Conservation (phyloP, 1,284 basidiomycete genomes). For the Cystobasidiaceae sp. region DNA sequence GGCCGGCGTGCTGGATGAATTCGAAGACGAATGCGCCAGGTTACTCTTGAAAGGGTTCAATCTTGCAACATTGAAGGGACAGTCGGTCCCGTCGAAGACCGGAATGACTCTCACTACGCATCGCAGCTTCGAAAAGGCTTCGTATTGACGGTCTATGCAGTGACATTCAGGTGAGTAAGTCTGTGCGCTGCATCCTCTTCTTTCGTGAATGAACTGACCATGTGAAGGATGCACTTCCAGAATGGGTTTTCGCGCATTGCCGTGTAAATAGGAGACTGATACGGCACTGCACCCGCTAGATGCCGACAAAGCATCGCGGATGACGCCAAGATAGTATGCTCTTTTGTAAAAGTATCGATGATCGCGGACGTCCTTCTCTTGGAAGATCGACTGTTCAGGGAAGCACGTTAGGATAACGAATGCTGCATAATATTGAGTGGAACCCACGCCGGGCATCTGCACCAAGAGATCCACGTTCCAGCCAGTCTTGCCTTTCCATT, state of each 20-base stretch:
- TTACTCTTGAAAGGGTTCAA: conserved; percentile 65
- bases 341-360: conserved; percentile 88
- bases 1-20: not conserved
- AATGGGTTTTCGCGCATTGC: conserved; percentile 64
- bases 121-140: conserved; percentile 9
- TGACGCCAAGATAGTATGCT: conserved; percentile 77
- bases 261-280: conserved; percentile 45
- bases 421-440: conserved; percentile 6
- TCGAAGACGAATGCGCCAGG: conserved; percentile 38
- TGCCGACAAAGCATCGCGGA: conserved; percentile 60
- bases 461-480: conserved; percentile 78
- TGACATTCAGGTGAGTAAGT: conserved; percentile 32
- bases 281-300: conserved; percentile 28
- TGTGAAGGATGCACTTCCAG: conserved; percentile 59
- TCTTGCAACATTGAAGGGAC: conserved; percentile 59
- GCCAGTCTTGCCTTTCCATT: conserved; percentile 56
- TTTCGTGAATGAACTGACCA: conserved; percentile 47
- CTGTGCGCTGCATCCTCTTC: conserved; percentile 22
- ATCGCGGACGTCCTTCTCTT: conserved; percentile 91
- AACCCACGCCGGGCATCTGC: conserved; percentile 74
- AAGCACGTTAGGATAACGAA: not conserved
- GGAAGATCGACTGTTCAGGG: conserved; percentile 62
- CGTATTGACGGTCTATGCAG: not conserved
- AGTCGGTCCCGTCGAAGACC: conserved; percentile 56
- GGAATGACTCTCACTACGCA: conserved; percentile 25